Evolutionary conservation across 2,329 filamentous ascomycete species (phyloP).

Genomic region (Elsinoe perseae): DNA sequence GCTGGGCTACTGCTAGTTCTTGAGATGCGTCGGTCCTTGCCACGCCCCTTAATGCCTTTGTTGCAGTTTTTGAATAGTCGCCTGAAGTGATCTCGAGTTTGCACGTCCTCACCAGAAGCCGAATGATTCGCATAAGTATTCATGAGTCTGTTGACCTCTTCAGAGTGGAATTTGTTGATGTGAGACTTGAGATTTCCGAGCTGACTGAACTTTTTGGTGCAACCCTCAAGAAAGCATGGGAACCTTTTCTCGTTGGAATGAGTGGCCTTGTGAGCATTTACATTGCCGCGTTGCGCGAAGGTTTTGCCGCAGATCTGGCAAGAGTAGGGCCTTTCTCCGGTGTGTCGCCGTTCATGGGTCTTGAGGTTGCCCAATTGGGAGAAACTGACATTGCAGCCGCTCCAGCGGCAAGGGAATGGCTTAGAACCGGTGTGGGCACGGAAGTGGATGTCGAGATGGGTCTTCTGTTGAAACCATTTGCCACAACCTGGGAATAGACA

Average conservation of each 20-base stretch:
- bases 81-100: conserved; percentile 77
- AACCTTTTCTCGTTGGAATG: conserved; percentile 73
- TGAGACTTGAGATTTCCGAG: conserved; percentile 92
- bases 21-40: conserved; percentile 67
- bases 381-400: conserved; percentile 69
- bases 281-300: conserved; percentile 80
- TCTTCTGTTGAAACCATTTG: conserved; percentile 85
- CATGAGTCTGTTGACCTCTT: conserved; percentile 63
- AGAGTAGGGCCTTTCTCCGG: conserved; percentile 73
- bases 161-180: conserved; percentile 84
- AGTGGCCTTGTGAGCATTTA: conserved; percentile 73
- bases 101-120: conserved; percentile 47
- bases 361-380: conserved; percentile 88
- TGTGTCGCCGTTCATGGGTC: conserved; percentile 83
- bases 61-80: conserved; percentile 95
- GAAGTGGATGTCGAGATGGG: conserved; percentile 83
- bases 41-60: conserved; percentile 94
- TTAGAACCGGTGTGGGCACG: conserved; percentile 83
- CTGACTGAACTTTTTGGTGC: conserved; percentile 81
- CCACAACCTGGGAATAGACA: conserved; percentile 68
- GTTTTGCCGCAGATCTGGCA: conserved; percentile 73
- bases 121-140: conserved; percentile 20
- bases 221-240: conserved; percentile 72
- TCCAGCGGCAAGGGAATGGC: conserved; percentile 69
- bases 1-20: conserved; percentile 20